These are phyloP conservation scores for Glomus cerebriforme DNA, from an alignment of 192 early-diverging fungal species.

Conservation along the genomic window DNA sequence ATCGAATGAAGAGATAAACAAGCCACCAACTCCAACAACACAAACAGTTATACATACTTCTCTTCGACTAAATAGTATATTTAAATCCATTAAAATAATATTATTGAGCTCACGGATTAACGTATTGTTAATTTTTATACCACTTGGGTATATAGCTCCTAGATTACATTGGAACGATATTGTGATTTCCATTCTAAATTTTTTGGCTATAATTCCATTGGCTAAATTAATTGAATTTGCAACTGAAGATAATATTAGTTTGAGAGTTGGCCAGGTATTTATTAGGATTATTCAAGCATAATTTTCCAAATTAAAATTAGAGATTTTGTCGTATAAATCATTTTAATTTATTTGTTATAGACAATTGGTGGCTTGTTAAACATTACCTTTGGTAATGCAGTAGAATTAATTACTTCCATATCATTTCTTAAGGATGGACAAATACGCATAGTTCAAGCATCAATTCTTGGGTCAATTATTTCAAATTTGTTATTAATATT, in stretches of 20 bases:
- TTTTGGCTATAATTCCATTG: conserved; percentile 86
- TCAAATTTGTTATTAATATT: conserved; percentile 84
- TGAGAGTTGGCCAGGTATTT: conserved; percentile 52
- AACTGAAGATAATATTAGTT: conserved; percentile 38
- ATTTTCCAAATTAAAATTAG: neutral
- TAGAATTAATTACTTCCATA: conserved; percentile 81
- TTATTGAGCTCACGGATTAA: conserved; percentile 50
- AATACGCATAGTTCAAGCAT: conserved; percentile 83
- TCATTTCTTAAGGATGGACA: conserved; percentile 78
- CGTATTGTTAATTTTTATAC: conserved; percentile 72
- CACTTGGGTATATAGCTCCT: conserved; percentile 72
- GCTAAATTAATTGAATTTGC: conserved; percentile 63
- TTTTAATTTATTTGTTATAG: conserved; percentile 37
- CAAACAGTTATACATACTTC: no score
- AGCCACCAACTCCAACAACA: no score
- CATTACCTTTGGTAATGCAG: conserved; percentile 81
- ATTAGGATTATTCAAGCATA: no score
- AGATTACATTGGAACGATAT: conserved; percentile 67
- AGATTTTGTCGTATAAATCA: neutral
- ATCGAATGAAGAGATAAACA: no score
- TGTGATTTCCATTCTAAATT: conserved; percentile 80
- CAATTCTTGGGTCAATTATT: conserved; percentile 86
- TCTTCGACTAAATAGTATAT: neutral
- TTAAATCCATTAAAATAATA: neutral
- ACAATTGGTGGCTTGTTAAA: conserved; percentile 79